These are phyloP conservation scores for Exophiala sp. DNA, from an alignment of 2,329 filamentous ascomycete species.

Conservation along the genomic window DNA sequence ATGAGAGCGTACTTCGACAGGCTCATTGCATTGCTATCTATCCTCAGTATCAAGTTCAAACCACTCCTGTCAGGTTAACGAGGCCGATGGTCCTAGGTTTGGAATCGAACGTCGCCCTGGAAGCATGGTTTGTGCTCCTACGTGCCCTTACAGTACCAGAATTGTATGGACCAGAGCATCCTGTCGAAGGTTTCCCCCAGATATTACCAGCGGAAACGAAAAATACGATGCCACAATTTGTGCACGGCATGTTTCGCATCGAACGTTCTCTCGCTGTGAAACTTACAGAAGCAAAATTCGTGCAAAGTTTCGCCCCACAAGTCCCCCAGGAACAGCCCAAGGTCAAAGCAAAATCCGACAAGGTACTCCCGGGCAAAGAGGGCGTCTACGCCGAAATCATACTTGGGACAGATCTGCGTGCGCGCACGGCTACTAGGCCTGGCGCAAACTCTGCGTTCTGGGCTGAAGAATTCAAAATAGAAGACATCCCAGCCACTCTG, in stretches of 20 bases:
- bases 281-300: slow-evolving; percentile 60
- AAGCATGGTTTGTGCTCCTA: slow-evolving; percentile 93
- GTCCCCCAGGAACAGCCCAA: slow-evolving; percentile 13
- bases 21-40: slow-evolving; percentile 95
- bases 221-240: slow-evolving; percentile 32
- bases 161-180: slow-evolving; percentile 68
- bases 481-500: slow-evolving; percentile 46
- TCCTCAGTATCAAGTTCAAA: slow-evolving; percentile 78
- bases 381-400: slow-evolving; percentile 49
- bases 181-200: slow-evolving; percentile 25
- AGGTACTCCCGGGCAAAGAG: slow-evolving; percentile 30
- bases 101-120: slow-evolving; percentile 84
- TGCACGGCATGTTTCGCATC: slow-evolving; percentile 63
- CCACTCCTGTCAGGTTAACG: slow-evolving; percentile 70
- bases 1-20: slow-evolving; percentile 84
- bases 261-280: slow-evolving; percentile 59
- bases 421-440: slow-evolving; percentile 47
- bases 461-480: slow-evolving; percentile 48
- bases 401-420: slow-evolving; percentile 47
- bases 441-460: slow-evolving; percentile 47
- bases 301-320: slow-evolving; percentile 17
- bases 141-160: slow-evolving; percentile 90
- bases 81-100: slow-evolving; percentile 87
- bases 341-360: slow-evolving; percentile 24
- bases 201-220: slow-evolving; percentile 42